Evolutionary conservation across 2,329 filamentous ascomycete species (phyloP), one percentile per base, ranked within the genome.

Genomic region (Pseudogymnoascus sp.): DNA sequence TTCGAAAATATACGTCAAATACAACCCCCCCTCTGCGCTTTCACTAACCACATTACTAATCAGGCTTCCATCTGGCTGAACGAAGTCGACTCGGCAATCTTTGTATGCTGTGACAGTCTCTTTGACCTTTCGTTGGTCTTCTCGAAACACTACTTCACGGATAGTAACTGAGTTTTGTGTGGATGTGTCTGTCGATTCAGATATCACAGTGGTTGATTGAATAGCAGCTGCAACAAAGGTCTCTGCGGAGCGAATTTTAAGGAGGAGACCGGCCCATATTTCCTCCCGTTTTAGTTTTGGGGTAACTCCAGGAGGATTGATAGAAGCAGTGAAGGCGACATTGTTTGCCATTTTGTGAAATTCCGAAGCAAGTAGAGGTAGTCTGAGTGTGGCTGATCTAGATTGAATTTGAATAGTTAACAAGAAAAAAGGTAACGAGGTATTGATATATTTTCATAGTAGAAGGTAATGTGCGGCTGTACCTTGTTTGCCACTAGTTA

Each of bases 1-100:
- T 61, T 77, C 74, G 65, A 78, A 78, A 2, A 73, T 71, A 68
- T 76, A 78, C 1, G 76, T 78, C 71, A 78, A 69, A 60, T 72
- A 74, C n/a, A 78, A 50, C 8, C 74, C 72, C 6, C 72, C 74
- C 9, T 67, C 67, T 15, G n/a, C 61, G 0, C 67, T 66, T 2
- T 74, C 74, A 11, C 74, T 68, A 26, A 71, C 74, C 40, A 76
- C 67, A 35, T 73, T 67, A 33, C 31, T 33, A 13, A 33, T 13
- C 10, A 33, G 31, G 31, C 61, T 75, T 75, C 50, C 67, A 64
- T 13, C 42, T 13, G 31, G 31, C 31, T 33, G 31, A 33, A 68
- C 64, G 50, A 73, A 72, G 44, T 72, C 71, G 33, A 72, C 67
- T 38, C 71, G 69, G 50, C 68, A 67, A 64, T 67, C 62, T 63